Base-by-base conservation (phyloP, 129 eudicot species). In the carrot (Daucus carota) region DNA sequence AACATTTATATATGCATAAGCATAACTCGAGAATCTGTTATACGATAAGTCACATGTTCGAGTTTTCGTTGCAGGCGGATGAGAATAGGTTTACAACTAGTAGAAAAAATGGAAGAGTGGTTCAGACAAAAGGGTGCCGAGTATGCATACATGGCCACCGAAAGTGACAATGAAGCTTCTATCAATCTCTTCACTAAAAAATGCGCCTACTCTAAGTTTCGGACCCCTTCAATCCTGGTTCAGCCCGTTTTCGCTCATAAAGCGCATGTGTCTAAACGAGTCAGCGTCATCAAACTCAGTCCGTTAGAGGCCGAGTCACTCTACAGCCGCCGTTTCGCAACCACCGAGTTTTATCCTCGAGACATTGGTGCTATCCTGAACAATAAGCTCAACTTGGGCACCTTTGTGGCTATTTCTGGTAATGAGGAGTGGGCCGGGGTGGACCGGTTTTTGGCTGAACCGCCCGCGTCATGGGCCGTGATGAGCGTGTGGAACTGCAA, bases 221-320 rank as follows among this genome's bases (percentile, higher is more conserved):
- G 99, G 1, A 89, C 94, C 14, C 99, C 99, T 4, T 87, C 90
- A 0, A 88, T 95, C 41, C 83, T 95, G 8, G 99, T 95, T 75
- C 97, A 88, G 43, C 99, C 99, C n/a, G 99, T 95, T 6, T 95
- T 83, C 40, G 96, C 92, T 22, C 99, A 95, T 83, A 82, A 87
- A 15, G 80, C 83, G 73, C 82, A 78, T 46, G 72, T 87, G 59
- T 18, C 71, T 42, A 73, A 47, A n/a, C 92, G 84, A 41, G 84
- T 86, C 67, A 68, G 75, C 38, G 69, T 95, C 80, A 31, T 91
- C 74, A 83, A 83, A 52, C 86, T 95, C 80, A 31, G 78, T 45
- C 67, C 89, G 22, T 18, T 80, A 6, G 96, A 95, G 28, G 99
- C 99, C 1, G 99, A 87, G 75, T 63, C 73, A 28, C 85, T 95